Evolutionary conservation across 2,329 filamentous ascomycete species (phyloP).

Genomic region (Diaporthe vexans): DNA sequence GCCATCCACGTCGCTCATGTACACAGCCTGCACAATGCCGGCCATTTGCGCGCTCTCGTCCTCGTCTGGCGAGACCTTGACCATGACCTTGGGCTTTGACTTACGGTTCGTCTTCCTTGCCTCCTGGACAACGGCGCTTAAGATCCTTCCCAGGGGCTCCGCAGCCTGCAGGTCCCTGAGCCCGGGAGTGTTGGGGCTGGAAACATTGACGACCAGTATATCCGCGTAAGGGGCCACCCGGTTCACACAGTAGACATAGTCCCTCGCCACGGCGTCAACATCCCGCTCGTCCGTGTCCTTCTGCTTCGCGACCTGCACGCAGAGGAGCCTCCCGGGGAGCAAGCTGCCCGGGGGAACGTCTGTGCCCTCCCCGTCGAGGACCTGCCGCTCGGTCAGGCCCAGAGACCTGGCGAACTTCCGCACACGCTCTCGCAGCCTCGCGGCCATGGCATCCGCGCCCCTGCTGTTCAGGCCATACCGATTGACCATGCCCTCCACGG

Average conservation of each 20-base stretch:
- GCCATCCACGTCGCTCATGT: conserved; percentile 88
- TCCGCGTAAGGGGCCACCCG: conserved; percentile 90
- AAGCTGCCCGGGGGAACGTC: conserved; percentile 88
- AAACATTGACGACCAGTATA: conserved; percentile 97
- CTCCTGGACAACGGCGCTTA: conserved; percentile 86
- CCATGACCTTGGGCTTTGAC: conserved; percentile 87
- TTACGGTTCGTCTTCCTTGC: conserved; percentile 75
- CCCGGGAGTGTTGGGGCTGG: conserved; percentile 95
- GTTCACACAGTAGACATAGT: conserved; percentile 91
- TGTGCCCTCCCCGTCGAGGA: conserved; percentile 80
- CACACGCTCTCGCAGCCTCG: conserved; percentile 81
- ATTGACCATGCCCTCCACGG: conserved; percentile 91
- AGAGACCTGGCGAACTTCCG: conserved; percentile 80
- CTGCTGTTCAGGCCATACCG: conserved; percentile 95
- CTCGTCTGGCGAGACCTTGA: conserved; percentile 98
- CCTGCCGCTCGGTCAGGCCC: conserved; percentile 78
- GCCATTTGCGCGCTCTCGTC: conserved; percentile 86
- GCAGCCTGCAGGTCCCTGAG: conserved; percentile 88
- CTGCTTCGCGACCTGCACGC: conserved; percentile 97
- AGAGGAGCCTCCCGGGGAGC: conserved; percentile 79
- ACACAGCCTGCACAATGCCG: conserved; percentile 89
- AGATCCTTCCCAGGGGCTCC: conserved; percentile 84
- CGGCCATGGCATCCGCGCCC: conserved; percentile 89
- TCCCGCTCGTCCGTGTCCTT: conserved; percentile 90
- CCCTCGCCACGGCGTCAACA: conserved; percentile 82